Evolutionary conservation across 345 rosid genomes (phyloP).

Genomic region (Conringia planisiliqua): DNA sequence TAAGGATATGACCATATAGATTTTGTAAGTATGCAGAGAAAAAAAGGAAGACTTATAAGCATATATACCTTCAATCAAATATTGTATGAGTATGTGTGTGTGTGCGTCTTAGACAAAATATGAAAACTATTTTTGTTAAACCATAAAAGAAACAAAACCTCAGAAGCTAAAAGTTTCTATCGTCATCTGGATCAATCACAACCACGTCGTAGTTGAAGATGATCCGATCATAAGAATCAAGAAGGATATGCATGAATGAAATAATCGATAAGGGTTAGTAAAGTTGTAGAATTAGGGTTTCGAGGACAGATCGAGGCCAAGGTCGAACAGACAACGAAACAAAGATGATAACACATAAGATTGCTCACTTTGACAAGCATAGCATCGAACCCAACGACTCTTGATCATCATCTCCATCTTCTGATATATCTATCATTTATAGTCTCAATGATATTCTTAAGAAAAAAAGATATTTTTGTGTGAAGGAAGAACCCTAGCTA

Average conservation of each 20-base stretch:
- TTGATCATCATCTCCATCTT: conserved; percentile 20
- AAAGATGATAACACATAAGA: conserved; percentile 35
- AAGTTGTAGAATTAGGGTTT: conserved; percentile 3
- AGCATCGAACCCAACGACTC: conserved; percentile 34
- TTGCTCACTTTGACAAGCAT: conserved; percentile 36
- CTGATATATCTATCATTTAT: conserved; percentile 6
- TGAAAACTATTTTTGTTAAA: neutral
- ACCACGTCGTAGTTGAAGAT: neutral
- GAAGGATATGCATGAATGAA: neutral
- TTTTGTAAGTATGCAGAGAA: neutral
- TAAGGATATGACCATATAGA: neutral
- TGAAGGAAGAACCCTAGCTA: conserved; percentile 25
- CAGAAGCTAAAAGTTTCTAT: neutral
- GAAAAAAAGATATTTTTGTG: neutral
- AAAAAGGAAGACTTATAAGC: neutral
- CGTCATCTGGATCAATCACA: neutral
- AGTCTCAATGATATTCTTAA: neutral
- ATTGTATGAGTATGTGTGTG: neutral
- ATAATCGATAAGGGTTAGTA: neutral
- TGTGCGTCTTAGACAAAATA: neutral
- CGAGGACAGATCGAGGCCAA: conserved; percentile 18
- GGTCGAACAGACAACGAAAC: conserved; percentile 45
- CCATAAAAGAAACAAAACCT: neutral
- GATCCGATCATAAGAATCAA: neutral
- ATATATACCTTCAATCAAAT: neutral